phyloP scores from a whole-genome alignment of 345 rosid species.

The Leavenworthia alabamica region DNA sequence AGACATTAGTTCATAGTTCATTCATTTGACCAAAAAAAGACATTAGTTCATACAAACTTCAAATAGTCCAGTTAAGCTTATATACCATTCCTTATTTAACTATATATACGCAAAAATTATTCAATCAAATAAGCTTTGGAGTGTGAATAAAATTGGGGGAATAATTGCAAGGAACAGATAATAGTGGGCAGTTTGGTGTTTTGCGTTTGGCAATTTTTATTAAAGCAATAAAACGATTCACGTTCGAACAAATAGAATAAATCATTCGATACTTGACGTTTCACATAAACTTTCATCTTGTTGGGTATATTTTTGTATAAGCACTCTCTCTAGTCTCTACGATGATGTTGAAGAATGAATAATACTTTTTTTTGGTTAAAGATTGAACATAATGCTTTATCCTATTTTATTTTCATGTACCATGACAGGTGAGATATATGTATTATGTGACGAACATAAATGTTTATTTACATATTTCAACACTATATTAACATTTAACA shows the following conservation, averaged over 20 bases:
- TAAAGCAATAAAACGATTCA: not conserved
- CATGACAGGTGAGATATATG: not conserved
- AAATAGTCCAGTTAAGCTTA: not conserved
- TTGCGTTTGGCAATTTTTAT: constrained; percentile 6
- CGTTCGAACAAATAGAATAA: not conserved
- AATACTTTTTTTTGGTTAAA: too few species aligned
- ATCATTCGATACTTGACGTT: not conserved
- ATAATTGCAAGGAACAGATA: constrained; percentile 10
- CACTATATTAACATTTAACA: not conserved
- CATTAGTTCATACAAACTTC: not conserved
- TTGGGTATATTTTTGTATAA: not conserved
- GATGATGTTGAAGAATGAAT: not conserved
- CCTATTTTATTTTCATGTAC: not conserved
- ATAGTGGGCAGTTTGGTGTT: constrained; percentile 6
- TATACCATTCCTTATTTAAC: not conserved
- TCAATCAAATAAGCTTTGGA: not conserved
- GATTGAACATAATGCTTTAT: not conserved
- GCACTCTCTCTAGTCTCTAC: not conserved
- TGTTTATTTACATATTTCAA: too few species aligned
- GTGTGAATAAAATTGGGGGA: not conserved
- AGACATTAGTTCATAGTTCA: not conserved
- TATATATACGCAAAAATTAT: not conserved
- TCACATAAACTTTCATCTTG: not conserved
- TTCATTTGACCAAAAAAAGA: too few species aligned
- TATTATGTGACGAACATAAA: too few species aligned